Conservation (phyloP, 1,284 basidiomycete species). For the Dichomitus squalens region DNA sequence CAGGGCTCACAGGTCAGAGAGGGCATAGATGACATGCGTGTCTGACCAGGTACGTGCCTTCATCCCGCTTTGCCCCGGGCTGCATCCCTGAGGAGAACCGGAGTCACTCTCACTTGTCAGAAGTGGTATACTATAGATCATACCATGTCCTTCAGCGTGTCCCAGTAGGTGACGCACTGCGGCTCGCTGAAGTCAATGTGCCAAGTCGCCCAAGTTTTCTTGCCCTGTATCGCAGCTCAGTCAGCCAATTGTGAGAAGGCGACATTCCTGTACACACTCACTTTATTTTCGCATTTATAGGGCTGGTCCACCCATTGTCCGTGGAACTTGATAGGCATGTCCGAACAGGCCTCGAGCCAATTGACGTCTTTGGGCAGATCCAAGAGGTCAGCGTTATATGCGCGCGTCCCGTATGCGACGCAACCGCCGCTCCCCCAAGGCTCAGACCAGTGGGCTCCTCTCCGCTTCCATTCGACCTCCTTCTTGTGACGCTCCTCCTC, state of each 20-base stretch:
- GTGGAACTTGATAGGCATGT: constrained; percentile 17
- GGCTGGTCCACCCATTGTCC: constrained; percentile 8
- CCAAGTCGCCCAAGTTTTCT: constrained; percentile 24
- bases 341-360: constrained; percentile 17
- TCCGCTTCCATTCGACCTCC: no score
- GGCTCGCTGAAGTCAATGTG: constrained; percentile 23
- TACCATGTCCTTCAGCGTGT: no score
- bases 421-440: constrained; percentile 4
- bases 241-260: neutral
- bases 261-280: neutral
- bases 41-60: no score
- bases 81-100: no score
- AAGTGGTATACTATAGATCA: no score
- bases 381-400: constrained; percentile 14
- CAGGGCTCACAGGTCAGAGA: no score
- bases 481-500: no score
- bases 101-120: no score
- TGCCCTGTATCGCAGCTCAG: neutral
- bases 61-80: no score
- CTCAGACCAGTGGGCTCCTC: no score
- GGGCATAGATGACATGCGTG: no score
- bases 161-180: constrained; percentile 24
- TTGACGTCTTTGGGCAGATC: constrained; percentile 12
- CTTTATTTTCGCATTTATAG: constrained; percentile 12
- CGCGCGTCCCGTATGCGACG: constrained; percentile 15